phyloP scores from a whole-genome alignment of 305 asterid species.

The Fraxinus paxiana region DNA sequence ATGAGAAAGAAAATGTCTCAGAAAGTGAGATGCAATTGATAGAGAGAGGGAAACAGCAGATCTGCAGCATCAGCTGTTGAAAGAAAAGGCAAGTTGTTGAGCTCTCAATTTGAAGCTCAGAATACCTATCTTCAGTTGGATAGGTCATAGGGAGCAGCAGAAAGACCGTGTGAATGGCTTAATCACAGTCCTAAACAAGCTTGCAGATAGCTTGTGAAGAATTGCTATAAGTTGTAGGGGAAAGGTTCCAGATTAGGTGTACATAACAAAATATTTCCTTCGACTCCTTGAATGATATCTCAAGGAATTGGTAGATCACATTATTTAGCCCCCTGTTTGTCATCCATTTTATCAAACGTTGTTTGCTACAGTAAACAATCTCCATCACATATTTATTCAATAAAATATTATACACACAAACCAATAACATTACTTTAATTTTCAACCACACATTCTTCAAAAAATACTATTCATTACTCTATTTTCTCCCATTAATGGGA shows the following conservation, averaged over 20 bases:
- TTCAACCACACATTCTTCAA: too few species aligned
- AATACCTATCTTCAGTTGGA: conserved; percentile 24
- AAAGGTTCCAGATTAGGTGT: not conserved
- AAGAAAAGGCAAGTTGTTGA: conserved; percentile 28
- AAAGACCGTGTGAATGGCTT: conserved; percentile 22
- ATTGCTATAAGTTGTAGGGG: conserved; percentile 35
- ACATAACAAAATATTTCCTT: conserved; percentile 1
- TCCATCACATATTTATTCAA: too few species aligned
- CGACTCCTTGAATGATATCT: conserved; percentile 9
- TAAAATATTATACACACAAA: too few species aligned
- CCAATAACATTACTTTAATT: too few species aligned
- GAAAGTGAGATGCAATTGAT: conserved; percentile 15
- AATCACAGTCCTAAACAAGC: conserved; percentile 28
- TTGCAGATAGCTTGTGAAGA: conserved; percentile 36
- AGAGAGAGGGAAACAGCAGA: conserved; percentile 18
- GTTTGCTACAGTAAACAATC: too few species aligned
- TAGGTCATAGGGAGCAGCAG: conserved; percentile 21
- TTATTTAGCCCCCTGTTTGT: not conserved
- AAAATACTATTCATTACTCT: too few species aligned
- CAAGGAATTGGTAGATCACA: not conserved
- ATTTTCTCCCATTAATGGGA: too few species aligned
- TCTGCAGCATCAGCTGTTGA: conserved; percentile 22
- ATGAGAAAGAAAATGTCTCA: conserved; percentile 31
- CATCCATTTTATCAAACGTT: too few species aligned
- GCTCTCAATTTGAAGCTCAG: conserved; percentile 35